phyloP scores from a whole-genome alignment of 768 basidiomycete genomes.

The Tricholoma furcatifolium region DNA sequence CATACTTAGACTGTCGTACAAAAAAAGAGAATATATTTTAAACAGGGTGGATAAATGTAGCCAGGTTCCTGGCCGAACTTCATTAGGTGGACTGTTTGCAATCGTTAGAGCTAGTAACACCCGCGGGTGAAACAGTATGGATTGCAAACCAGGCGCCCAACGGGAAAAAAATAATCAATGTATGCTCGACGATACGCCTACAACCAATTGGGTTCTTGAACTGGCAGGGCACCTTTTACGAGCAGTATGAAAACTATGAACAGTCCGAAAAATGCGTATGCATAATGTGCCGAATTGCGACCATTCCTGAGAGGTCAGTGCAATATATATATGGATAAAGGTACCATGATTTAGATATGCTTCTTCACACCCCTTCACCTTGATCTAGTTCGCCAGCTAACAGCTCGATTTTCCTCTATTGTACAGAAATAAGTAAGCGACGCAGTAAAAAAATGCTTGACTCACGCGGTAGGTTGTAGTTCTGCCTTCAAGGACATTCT shows the following conservation, averaged over 20 bases:
- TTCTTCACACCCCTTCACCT: constrained; percentile 47
- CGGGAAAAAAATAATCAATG: constrained; percentile 28
- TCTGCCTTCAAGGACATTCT: constrained; percentile 64
- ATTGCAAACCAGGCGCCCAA: not conserved
- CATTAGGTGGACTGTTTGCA: not conserved
- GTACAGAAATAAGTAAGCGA: constrained; percentile 6
- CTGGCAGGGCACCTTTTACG: constrained; percentile 77
- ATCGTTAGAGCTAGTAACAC: not conserved
- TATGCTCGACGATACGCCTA: constrained; percentile 82
- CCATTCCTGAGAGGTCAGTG: constrained; percentile 15
- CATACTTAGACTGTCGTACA: not conserved
- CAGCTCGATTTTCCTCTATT: constrained; percentile 62
- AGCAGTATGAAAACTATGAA: constrained; percentile 38
- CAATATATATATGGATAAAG: constrained; percentile 10
- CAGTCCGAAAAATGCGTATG: not conserved
- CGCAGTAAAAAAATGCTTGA: constrained; percentile 4
- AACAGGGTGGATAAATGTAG: constrained; percentile 1
- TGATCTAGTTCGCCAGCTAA: constrained; percentile 64
- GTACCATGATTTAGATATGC: constrained; percentile 7
- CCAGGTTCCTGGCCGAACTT: not conserved
- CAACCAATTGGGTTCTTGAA: constrained; percentile 53
- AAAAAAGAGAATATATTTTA: not conserved
- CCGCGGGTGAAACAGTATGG: not conserved
- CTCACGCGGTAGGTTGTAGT: constrained; percentile 65
- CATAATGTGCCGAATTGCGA: not conserved